Percentiles rank a stretch among this genome's conserved stretches.
Evolutionary conservation across 2,329 filamentous ascomycete genomes (phyloP).

Genomic region (Phialophora chinensis): DNA sequence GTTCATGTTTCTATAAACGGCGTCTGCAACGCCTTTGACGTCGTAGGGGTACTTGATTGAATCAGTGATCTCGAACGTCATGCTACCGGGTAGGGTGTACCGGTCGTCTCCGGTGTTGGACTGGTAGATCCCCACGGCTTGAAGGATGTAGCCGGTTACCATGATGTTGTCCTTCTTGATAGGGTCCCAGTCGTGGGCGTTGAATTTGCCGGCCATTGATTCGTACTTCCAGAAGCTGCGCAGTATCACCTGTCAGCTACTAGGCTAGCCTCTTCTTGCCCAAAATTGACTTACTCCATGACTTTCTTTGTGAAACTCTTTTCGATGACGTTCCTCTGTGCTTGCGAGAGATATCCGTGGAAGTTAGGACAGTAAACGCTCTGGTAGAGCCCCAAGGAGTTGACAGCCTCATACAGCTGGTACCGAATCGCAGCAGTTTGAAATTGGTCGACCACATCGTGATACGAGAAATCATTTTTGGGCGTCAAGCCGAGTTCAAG

Average conservation of each 20-base stretch:
- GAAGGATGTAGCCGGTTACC: conserved; percentile 31
- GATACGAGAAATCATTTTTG: conserved; percentile 33
- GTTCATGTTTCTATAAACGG: conserved; percentile 29
- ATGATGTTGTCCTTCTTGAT: conserved; percentile 34
- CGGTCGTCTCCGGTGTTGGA: conserved; percentile 29
- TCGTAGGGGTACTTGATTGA: conserved; percentile 27
- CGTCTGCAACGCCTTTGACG: conserved; percentile 25
- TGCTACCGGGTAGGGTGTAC: conserved; percentile 22
- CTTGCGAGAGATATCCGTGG: conserved; percentile 31
- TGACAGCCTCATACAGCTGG: conserved; percentile 31
- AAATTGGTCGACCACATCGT: conserved; percentile 35
- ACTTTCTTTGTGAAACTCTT: conserved; percentile 31
- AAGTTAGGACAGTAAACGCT: conserved; percentile 30
- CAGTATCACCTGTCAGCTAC: background rate
- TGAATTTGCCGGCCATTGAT: conserved; percentile 32
- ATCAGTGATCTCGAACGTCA: conserved; percentile 29
- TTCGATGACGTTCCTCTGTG: conserved; percentile 26
- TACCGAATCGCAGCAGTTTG: conserved; percentile 32
- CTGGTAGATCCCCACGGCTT: conserved; percentile 31
- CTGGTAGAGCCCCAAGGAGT: conserved; percentile 26
- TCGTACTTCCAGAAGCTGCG: conserved; percentile 33
- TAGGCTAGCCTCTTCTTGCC: background rate
- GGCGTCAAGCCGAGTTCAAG: conserved; percentile 26
- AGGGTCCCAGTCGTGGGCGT: conserved; percentile 30
- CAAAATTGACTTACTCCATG: conserved; percentile 21